Evolutionary conservation across 2,329 filamentous ascomycete species (phyloP), one percentile per base, ranked within the genome.

Genomic region (Fusarium buharicum): DNA sequence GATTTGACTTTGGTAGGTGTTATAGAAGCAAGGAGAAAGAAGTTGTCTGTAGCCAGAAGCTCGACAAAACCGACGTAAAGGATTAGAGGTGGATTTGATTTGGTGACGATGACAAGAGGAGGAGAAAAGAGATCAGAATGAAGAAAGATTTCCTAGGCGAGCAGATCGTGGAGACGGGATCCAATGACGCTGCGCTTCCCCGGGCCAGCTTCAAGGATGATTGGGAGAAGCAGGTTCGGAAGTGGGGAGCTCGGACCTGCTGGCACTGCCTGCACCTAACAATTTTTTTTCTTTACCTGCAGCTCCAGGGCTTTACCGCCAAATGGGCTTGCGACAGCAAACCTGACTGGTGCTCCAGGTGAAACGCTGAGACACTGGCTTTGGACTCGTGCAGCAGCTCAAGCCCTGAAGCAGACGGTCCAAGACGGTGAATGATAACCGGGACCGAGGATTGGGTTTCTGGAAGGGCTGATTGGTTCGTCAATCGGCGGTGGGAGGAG

Each of bases 151-250:
- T 64, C 66, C 65, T 66, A 66, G 54, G 58, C 63, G 62, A 46
- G 55, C 61, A 67, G 62, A 71, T 71, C 68, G 67, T 71, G 65
- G 68, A 69, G 67, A 24, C 22, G 22, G 22, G 22, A 71, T 33
- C 30, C 30, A 33, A 33, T 70, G 68, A 70, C 68, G 67, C 65
- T 70, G 59, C 66, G 63, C 56, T 58, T 69, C 57, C 64, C 55
- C 52, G 46, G 62, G 43, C 47, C 56, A 48, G 53, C 46, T 50
- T 56, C 51, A 41, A 67, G 50, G 39, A 31, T 65, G 62, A 70
- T 70, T 70, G 68, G 67, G 60, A 58, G 64, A 57, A 44, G 28
- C 39, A 13, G 17, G 46, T 55, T 13, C 27, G 20, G 38, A 55
- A 67, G 68, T 67, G 68, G 67, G 31, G 66, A 67, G 62, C 68